Conservation (phyloP, 176 grass and related monocot genomes). For the Poa annua region DNA sequence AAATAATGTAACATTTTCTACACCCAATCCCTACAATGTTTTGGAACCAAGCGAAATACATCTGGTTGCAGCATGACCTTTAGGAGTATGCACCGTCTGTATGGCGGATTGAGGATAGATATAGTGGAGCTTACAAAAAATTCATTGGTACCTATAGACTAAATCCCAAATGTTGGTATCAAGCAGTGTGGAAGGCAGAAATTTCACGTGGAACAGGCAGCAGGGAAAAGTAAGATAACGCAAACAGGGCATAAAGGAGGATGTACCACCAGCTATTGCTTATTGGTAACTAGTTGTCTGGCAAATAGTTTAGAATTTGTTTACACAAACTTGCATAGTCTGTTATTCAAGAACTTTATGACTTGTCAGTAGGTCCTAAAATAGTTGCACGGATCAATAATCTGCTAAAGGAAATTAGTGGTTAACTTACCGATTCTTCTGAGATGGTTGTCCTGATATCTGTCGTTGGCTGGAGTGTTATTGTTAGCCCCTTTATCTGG, state of each 20-base stretch:
- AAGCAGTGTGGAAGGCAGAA: neutral
- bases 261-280: neutral
- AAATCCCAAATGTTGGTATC: neutral
- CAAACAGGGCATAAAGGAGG: neutral
- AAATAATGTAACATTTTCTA: neutral
- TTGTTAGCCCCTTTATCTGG: conserved; percentile 78
- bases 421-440: conserved; percentile 80
- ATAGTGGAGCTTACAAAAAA: neutral
- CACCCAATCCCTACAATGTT: neutral
- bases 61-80: neutral
- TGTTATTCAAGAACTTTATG: neutral
- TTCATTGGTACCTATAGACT: neutral
- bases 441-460: conserved; percentile 94
- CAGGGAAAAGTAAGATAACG: neutral
- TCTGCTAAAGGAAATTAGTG: neutral
- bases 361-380: neutral
- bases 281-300: neutral
- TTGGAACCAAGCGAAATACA: neutral
- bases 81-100: neutral
- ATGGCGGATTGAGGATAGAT: neutral
- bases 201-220: neutral
- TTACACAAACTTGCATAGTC: neutral
- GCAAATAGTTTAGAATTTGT: neutral
- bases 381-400: neutral
- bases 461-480: conserved; percentile 65